Conservation (phyloP, 2,329 filamentous ascomycete genomes). For the Trichoderma cornu-damae region DNA sequence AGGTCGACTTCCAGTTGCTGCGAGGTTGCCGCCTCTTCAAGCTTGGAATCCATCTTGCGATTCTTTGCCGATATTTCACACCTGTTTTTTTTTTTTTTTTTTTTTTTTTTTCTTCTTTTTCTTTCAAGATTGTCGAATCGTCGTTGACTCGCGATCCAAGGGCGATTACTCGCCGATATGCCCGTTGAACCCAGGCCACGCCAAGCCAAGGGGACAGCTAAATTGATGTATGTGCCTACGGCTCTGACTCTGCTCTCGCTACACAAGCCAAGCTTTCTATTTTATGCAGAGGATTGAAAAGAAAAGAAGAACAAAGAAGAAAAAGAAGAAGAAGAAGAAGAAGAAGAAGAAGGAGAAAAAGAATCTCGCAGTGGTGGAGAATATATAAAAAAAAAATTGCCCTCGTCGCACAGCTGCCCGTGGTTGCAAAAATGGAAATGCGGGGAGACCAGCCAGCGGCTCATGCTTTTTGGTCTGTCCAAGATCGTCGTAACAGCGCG, state of each 20-base stretch:
- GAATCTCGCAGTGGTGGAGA: background rate
- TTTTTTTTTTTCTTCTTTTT: too few relatives aligned
- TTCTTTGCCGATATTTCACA: background rate
- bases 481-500: background rate
- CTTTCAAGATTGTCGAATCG: too few relatives aligned
- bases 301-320: background rate
- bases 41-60: constrained; percentile 15
- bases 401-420: background rate
- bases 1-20: constrained; percentile 9
- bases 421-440: background rate
- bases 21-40: background rate
- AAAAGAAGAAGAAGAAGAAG: background rate
- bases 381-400: too few relatives aligned
- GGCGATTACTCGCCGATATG: background rate
- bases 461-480: background rate
- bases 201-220: background rate
- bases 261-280: background rate
- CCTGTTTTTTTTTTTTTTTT: too few relatives aligned
- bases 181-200: background rate
- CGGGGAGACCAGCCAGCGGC: background rate
- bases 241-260: background rate
- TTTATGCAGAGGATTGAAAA: background rate
- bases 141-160: too few relatives aligned
- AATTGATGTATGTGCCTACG: too few relatives aligned
- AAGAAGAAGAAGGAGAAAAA: background rate